Percentiles rank a stretch among this genome's conserved stretches.
Evolutionary conservation across 2,329 filamentous ascomycete species (phyloP).

Genomic region (Colletotrichum trifolii): DNA sequence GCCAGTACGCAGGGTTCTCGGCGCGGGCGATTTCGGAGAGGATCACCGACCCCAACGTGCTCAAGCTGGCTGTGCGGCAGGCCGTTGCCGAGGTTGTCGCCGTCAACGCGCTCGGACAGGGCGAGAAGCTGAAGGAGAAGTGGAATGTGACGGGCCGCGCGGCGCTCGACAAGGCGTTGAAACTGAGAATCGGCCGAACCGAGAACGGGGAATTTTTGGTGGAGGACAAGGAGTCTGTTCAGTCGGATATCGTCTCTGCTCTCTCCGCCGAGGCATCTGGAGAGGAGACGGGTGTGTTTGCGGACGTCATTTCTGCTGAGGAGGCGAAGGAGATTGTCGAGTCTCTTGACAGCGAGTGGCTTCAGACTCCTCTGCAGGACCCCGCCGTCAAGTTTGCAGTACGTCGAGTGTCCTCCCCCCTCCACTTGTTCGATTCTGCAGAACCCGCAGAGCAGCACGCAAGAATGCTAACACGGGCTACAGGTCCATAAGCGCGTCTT

Average conservation of each 20-base stretch:
- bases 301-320: conserved; percentile 45
- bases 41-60: conserved; percentile 54
- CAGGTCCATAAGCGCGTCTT: conserved; percentile 85
- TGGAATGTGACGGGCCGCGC: no score
- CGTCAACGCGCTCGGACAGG: conserved; percentile 40
- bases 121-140: conserved; percentile 37
- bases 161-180: no score
- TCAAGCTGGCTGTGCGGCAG: conserved; percentile 61
- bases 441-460: neutral
- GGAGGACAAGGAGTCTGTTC: no score
- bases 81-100: conserved; percentile 65
- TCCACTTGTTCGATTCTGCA: no score
- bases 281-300: conserved; percentile 37
- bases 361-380: conserved; percentile 66
- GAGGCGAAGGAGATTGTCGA: conserved; percentile 56
- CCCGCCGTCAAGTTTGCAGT: conserved; percentile 78
- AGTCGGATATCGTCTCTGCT: no score
- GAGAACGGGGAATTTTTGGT: no score
- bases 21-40: conserved; percentile 46
- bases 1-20: conserved; percentile 57
- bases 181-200: no score
- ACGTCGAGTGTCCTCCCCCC: conserved; percentile 48
- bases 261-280: no score
- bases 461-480: neutral
- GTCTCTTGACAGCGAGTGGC: conserved; percentile 67